phyloP scores from a whole-genome alignment of 352 stramenopile genomes.

The Pythium periplocum region DNA sequence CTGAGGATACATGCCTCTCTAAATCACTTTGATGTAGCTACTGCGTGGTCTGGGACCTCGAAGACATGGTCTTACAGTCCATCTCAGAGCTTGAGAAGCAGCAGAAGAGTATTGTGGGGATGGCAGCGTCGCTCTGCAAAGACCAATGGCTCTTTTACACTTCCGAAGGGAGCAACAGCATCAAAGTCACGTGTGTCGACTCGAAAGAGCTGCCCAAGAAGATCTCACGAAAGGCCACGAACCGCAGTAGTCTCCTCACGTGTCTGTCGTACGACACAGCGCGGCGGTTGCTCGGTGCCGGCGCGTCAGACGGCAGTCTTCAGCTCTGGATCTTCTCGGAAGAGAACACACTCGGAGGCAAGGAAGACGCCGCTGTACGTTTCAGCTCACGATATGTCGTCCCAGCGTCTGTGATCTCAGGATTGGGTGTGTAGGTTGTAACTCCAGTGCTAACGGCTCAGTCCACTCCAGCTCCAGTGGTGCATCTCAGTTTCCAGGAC shows the following conservation, averaged over 20 bases:
- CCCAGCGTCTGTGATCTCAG: no score
- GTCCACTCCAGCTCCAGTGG: conserved; percentile 32
- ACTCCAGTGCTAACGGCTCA: conserved; percentile 29
- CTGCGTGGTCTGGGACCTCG: conserved; percentile 63
- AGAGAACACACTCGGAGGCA: conserved; percentile 25
- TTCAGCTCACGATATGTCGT: no score
- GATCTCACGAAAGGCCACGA: conserved; percentile 63
- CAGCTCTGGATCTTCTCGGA: conserved; percentile 58
- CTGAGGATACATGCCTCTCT: no score
- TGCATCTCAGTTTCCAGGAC: conserved; percentile 33
- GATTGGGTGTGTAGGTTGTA: conserved; percentile 2
- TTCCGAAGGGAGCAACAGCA: conserved; percentile 68
- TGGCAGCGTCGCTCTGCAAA: conserved; percentile 50
- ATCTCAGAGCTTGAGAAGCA: conserved; percentile 61
- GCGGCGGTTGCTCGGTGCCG: conserved; percentile 44
- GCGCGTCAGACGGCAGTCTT: conserved; percentile 57
- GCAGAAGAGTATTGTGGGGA: conserved; percentile 46
- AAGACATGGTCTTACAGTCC: conserved; percentile 49
- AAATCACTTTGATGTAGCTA: conserved; percentile 12
- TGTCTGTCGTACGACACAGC: conserved; percentile 52
- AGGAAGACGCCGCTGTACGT: conserved; percentile 25
- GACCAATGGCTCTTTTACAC: conserved; percentile 68
- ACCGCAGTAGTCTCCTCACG: conserved; percentile 45
- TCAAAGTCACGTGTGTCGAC: conserved; percentile 44
- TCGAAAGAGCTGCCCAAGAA: conserved; percentile 51